A percentile compares a stretch with the other conserved stretches of the same genome.
Conservation (phyloP, 306 rosid species). For the Cicer cuneatum region DNA sequence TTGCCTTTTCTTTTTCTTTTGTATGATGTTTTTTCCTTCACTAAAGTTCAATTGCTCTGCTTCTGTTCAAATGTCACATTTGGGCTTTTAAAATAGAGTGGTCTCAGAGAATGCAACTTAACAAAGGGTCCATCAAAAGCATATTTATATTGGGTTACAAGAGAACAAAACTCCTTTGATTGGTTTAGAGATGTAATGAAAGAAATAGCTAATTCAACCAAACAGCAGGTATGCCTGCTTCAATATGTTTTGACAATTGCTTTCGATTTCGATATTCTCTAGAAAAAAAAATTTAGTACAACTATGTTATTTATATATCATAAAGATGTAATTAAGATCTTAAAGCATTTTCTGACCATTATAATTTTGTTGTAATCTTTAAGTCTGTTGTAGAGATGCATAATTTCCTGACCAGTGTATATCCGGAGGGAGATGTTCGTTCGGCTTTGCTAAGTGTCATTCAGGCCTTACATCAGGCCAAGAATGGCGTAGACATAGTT, state of each 20-base stretch:
- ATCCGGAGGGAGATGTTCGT: constrained; percentile 75
- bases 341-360: constrained; percentile 42
- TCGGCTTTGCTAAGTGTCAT: constrained; percentile 71
- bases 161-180: constrained; percentile 88
- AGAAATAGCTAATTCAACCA: constrained; percentile 60
- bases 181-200: constrained; percentile 88
- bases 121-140: constrained; percentile 71
- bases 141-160: constrained; percentile 85
- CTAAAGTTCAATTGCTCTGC: constrained; percentile 37
- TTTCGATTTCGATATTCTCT: too few species aligned
- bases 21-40: constrained; percentile 26
- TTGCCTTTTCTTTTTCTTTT: neutral
- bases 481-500: constrained; percentile 73
- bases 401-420: constrained; percentile 77
- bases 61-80: constrained; percentile 34
- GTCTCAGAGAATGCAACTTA: constrained; percentile 55
- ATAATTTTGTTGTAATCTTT: constrained; percentile 40
- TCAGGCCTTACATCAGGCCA: constrained; percentile 72
- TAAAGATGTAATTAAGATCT: constrained; percentile 29
- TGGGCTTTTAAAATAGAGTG: constrained; percentile 60
- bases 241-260: neutral
- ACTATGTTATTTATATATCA: neutral
- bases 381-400: constrained; percentile 78
- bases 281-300: neutral
- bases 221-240: constrained; percentile 57